Evolutionary conservation across 2,329 filamentous ascomycete genomes (phyloP).

Genomic region (Colletotrichum lindemuthianum): DNA sequence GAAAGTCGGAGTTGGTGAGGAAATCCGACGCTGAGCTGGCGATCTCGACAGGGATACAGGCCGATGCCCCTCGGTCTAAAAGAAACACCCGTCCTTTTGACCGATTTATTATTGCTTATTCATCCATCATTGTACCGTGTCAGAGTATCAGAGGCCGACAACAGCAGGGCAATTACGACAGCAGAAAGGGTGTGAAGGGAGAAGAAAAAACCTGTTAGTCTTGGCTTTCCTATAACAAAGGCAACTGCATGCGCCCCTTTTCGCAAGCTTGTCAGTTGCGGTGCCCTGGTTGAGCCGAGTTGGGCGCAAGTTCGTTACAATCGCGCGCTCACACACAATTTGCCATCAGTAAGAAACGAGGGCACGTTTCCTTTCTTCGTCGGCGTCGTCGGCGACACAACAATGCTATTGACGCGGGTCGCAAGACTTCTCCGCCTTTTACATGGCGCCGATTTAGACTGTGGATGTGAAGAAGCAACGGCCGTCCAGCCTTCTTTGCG

Average conservation of each 20-base stretch:
- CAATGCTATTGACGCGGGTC: too few relatives aligned
- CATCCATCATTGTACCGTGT: constrained; percentile 17
- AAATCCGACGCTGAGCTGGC: constrained; percentile 36
- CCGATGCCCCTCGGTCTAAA: constrained; percentile 31
- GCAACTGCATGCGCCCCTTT: constrained; percentile 26
- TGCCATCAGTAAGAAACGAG: too few relatives aligned
- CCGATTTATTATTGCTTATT: constrained; percentile 32
- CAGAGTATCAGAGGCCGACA: not conserved
- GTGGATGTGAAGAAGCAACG: constrained; percentile 32
- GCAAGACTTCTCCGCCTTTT: constrained; percentile 24
- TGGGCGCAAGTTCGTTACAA: not conserved
- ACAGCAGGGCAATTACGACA: not conserved
- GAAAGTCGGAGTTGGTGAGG: constrained; percentile 34
- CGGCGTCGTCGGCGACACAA: too few relatives aligned
- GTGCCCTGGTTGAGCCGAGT: not conserved
- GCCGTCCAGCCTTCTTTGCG: constrained; percentile 35
- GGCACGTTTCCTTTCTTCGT: too few relatives aligned
- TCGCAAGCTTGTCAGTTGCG: not conserved
- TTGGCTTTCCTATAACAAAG: constrained; percentile 17
- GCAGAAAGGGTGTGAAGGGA: too few relatives aligned
- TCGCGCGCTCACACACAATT: too few relatives aligned
- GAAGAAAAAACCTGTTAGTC: constrained; percentile 4
- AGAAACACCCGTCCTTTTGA: constrained; percentile 24
- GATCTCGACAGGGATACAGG: constrained; percentile 35
- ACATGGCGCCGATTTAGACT: constrained; percentile 6